Conservation (phyloP, 2,329 filamentous ascomycete genomes). For the Xylaria sp. region DNA sequence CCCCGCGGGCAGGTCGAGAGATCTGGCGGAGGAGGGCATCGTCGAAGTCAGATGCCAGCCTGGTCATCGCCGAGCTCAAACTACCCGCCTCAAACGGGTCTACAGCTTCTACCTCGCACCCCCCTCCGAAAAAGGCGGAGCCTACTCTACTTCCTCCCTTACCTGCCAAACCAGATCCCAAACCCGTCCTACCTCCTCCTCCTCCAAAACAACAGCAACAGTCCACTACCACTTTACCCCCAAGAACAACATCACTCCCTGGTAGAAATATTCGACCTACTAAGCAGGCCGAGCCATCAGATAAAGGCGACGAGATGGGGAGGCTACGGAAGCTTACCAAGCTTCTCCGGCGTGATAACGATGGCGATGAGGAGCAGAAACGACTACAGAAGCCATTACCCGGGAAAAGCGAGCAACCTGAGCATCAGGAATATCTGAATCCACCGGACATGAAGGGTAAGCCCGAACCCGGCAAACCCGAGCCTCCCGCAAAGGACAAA, state of each 20-base stretch:
- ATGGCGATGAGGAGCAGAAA: constrained; percentile 15
- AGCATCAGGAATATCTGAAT: constrained; percentile 11
- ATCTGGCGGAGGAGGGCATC: constrained; percentile 63
- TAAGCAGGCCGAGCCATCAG: constrained; percentile 33
- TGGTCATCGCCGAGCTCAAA: constrained; percentile 61
- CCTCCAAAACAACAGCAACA: constrained; percentile 22
- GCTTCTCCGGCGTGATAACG: constrained; percentile 31
- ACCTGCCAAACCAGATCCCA: constrained; percentile 31
- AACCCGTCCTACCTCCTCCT: constrained; percentile 40
- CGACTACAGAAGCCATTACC: not conserved
- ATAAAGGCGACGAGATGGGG: constrained; percentile 35
- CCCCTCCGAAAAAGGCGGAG: constrained; percentile 34
- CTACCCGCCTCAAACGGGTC: constrained; percentile 62
- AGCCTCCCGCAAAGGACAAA: constrained; percentile 28
- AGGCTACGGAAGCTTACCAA: constrained; percentile 35
- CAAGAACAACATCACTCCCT: constrained; percentile 42
- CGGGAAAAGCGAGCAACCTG: not conserved
- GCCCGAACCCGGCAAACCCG: constrained; percentile 21
- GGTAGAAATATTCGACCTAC: constrained; percentile 45
- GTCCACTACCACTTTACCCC: constrained; percentile 35
- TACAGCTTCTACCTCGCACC: constrained; percentile 49
- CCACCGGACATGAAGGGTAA: constrained; percentile 2
- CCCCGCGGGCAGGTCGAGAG: constrained; percentile 46
- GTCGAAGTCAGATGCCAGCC: constrained; percentile 58
- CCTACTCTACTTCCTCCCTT: constrained; percentile 41